Conservation (phyloP, 1,284 basidiomycete genomes). For the Cryptococcus sp. region DNA sequence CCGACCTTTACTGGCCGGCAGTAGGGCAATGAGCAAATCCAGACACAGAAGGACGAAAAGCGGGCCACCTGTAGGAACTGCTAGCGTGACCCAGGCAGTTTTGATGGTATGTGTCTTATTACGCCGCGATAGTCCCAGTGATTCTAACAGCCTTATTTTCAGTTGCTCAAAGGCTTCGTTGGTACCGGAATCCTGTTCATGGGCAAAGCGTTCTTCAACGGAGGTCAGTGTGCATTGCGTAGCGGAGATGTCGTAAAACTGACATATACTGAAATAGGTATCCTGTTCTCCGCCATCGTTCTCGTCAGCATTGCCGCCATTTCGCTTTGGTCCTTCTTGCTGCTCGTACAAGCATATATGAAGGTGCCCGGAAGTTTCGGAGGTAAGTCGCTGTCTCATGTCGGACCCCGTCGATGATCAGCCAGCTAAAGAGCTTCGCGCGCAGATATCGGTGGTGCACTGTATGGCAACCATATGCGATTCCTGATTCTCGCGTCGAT, state of each 20-base stretch:
- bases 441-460: slow-evolving; percentile 81
- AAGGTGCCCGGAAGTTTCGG: slow-evolving; percentile 91
- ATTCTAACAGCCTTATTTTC: slow-evolving; percentile 8
- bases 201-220: slow-evolving; percentile 96
- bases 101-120: slow-evolving; percentile 69
- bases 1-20: slow-evolving; percentile 5
- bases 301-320: slow-evolving; percentile 81
- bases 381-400: slow-evolving; percentile 58
- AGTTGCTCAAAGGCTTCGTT: slow-evolving; percentile 93
- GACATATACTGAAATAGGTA: slow-evolving; percentile 51
- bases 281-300: slow-evolving; percentile 82
- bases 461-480: slow-evolving; percentile 94
- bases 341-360: slow-evolving; percentile 86
- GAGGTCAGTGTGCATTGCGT: slow-evolving; percentile 54
- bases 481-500: slow-evolving; percentile 85
- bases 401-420: slow-evolving; percentile 1
- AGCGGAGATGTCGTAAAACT: neutral
- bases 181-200: slow-evolving; percentile 96
- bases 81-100: slow-evolving; percentile 82
- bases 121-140: slow-evolving; percentile 1
- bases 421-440: neutral
- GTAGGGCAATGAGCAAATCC: slow-evolving; percentile 53
- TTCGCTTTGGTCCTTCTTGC: slow-evolving; percentile 90
- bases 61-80: slow-evolving; percentile 69
- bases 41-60: slow-evolving; percentile 58